Conservation (phyloP, 306 rosid species). For the Prunus mongolica region DNA sequence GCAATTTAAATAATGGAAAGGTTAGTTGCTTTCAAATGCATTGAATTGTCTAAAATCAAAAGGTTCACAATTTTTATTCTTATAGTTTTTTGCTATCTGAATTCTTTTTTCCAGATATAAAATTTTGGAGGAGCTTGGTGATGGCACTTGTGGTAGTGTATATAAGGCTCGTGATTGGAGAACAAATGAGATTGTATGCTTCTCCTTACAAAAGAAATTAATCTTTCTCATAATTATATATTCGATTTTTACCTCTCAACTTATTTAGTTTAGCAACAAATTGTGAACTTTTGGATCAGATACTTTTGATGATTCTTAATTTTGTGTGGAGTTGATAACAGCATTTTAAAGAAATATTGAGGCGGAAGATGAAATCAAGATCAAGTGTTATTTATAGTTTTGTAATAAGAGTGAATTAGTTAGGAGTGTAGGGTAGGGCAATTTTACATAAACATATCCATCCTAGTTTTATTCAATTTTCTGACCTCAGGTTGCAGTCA, state of each 20-base stretch:
- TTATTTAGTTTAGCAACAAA: constrained; percentile 3
- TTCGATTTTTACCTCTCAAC: background rate
- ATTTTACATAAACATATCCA: background rate
- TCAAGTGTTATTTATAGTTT: background rate
- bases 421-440: background rate
- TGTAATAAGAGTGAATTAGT: background rate
- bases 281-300: background rate
- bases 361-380: background rate
- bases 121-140: constrained; percentile 82
- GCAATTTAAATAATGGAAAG: constrained; percentile 62
- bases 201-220: constrained; percentile 4
- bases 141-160: constrained; percentile 89
- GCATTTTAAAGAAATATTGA: background rate
- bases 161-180: constrained; percentile 69
- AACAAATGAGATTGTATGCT: constrained; percentile 69
- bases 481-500: constrained; percentile 68
- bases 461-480: background rate
- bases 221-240: background rate
- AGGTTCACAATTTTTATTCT: constrained; percentile 5
- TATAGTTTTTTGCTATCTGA: background rate
- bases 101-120: constrained; percentile 43
- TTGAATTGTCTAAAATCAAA: constrained; percentile 3
- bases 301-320: background rate
- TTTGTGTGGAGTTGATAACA: background rate
- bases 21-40: constrained; percentile 34